These are phyloP conservation scores for Euphrasia confusa DNA, from an alignment of 257 asterid species.

Conservation along the genomic window DNA sequence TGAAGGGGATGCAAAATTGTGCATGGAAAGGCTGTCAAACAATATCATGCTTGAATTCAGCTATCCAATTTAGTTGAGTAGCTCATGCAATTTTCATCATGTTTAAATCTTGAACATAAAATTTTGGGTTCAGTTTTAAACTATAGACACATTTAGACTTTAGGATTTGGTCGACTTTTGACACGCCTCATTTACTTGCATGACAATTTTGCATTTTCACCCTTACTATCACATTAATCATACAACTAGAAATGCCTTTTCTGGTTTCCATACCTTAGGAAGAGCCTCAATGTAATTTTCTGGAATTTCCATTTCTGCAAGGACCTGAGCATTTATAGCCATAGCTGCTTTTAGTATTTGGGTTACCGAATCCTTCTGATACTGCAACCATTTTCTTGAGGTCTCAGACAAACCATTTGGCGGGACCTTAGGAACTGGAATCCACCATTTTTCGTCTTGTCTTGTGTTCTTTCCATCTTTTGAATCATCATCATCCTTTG, in stretches of 20 bases:
- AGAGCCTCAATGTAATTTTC: slow-evolving; percentile 54
- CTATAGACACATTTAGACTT: neutral
- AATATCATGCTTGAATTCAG: neutral
- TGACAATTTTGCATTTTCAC: no score
- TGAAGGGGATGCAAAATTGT: neutral
- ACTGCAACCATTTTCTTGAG: slow-evolving; percentile 48
- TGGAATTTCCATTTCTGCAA: slow-evolving; percentile 56
- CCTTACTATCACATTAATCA: no score
- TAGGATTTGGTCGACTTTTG: neutral
- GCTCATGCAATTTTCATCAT: no score
- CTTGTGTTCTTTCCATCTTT: slow-evolving; percentile 23
- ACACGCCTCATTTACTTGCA: no score
- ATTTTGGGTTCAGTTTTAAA: neutral
- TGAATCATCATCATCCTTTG: slow-evolving; percentile 38
- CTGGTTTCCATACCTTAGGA: slow-evolving; percentile 41
- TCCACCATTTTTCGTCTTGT: slow-evolving; percentile 61
- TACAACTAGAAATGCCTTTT: neutral
- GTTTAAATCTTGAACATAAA: neutral
- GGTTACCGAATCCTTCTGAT: slow-evolving; percentile 55
- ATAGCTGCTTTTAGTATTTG: slow-evolving; percentile 68
- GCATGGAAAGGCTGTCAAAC: neutral
- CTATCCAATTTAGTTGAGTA: neutral
- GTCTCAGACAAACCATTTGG: slow-evolving; percentile 43
- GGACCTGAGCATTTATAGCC: slow-evolving; percentile 63
- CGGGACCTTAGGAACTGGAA: slow-evolving; percentile 59